Evolutionary conservation across 208 protist species (phyloP).

Genomic region (Acanthamoeba royreba): DNA sequence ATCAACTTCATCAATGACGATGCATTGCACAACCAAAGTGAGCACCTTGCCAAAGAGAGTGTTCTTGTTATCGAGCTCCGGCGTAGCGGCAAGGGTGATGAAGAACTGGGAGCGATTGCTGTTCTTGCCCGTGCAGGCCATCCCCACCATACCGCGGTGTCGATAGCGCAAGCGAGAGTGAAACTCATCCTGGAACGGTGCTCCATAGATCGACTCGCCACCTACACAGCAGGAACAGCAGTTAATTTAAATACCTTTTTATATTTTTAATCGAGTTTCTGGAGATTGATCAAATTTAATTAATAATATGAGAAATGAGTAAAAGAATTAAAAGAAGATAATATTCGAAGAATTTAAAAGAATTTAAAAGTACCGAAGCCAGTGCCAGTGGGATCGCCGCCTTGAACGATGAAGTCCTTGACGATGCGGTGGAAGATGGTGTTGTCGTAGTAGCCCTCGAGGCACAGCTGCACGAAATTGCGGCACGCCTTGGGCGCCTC

Average conservation of each 20-base stretch:
- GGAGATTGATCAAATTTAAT: background rate
- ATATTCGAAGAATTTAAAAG: background rate
- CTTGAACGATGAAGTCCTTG: conserved; percentile 78
- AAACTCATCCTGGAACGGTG: conserved; percentile 75
- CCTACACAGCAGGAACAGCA: background rate
- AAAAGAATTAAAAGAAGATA: background rate
- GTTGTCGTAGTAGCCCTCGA: conserved; percentile 79
- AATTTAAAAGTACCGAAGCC: conserved; percentile 60
- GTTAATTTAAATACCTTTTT: background rate
- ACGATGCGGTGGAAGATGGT: conserved; percentile 78
- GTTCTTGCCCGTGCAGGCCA: conserved; percentile 68
- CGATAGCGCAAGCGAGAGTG: conserved; percentile 76
- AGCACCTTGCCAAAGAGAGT: conserved; percentile 79
- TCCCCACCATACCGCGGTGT: conserved; percentile 77
- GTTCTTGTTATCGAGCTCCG: conserved; percentile 75
- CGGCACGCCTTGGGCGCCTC: conserved; percentile 69
- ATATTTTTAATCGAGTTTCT: background rate
- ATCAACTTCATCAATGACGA: background rate
- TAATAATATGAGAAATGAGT: background rate
- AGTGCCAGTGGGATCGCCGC: conserved; percentile 80
- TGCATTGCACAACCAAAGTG: background rate
- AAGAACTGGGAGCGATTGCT: conserved; percentile 82
- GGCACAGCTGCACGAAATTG: conserved; percentile 74
- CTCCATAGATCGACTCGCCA: conserved; percentile 68
- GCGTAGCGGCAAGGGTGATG: conserved; percentile 71